Base-by-base conservation (phyloP, 495 filamentous ascomycete species). In the Penicillium macrosclerotiorum region DNA sequence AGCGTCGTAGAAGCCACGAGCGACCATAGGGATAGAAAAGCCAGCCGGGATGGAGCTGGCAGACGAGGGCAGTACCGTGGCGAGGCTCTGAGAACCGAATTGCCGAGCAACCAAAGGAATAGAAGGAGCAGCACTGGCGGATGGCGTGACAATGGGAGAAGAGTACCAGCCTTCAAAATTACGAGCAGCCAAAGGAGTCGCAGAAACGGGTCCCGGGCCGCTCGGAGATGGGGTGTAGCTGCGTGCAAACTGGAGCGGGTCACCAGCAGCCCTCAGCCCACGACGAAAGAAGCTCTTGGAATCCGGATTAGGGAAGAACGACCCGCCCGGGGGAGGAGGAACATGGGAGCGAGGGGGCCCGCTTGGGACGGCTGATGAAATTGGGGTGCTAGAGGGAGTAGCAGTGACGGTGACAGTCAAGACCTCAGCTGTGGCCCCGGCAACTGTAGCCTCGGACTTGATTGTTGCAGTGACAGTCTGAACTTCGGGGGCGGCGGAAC, bases 401-500 rank as follows among this genome's bases (percentile, higher is more conserved):
- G 57, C 47, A 25, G 64, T 62, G 12, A 70, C 52, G 4, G 62
- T 65, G 18, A 68, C 52, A 13, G 64, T 71, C 47, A 69, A 52
- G 13, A 66, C 49, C 19, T 56, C 54, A 33, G 66, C 64, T 12
- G 59, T 42, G 23, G 43, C 25, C 7, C 51, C 51, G 6, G 55
- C 24, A 14, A 45, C 55, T 30, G 55, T 62, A 2, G 54, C 49
- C 13, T 45, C 42, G 8, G 55, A 58, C 9, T 59, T 64, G 14
- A 60, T 31, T 0, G 64, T 65, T 36, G 65, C 51, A 11, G 64
- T 66, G 8, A 70, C 45, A 16, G 68, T 76, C 13, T 66, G 49
- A 8, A 60, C 42, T 20, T 44, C 49, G 17, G 61, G 55, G 27
- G 53, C 33, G 13, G 54, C 38, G 12, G 56, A 51, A 37, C 54